A percentile compares a stretch with the other conserved stretches of the same genome.
Evolutionary conservation across 2,329 filamentous ascomycete genomes (phyloP).

Genomic region (Ophiostoma sp.): DNA sequence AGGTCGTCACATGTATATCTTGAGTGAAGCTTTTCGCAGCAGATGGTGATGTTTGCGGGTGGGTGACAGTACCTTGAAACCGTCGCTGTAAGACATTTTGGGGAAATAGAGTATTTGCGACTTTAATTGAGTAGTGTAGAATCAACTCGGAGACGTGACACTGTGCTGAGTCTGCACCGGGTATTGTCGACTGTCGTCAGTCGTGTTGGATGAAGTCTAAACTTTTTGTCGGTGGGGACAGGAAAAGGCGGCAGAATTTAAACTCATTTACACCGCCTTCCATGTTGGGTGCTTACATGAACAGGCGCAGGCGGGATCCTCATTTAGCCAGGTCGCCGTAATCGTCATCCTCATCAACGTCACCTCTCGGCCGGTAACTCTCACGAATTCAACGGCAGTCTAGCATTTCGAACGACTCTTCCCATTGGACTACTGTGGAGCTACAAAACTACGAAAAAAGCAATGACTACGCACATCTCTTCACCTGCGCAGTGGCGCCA

Average conservation of each 20-base stretch:
- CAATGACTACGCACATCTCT: conserved; percentile 52
- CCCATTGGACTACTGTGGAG: background rate
- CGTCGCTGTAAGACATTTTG: conserved; percentile 27
- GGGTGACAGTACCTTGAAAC: conserved; percentile 25
- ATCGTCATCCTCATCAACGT: background rate
- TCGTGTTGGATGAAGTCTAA: conserved; percentile 15
- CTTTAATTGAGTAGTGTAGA: background rate
- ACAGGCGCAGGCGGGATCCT: conserved; percentile 10
- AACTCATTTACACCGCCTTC: conserved; percentile 28
- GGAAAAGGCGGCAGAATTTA: conserved; percentile 29
- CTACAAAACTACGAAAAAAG: conserved; percentile 21
- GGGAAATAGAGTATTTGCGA: background rate
- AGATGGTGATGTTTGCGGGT: background rate
- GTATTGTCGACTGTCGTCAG: background rate
- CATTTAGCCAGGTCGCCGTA: conserved; percentile 11
- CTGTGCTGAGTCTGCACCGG: background rate
- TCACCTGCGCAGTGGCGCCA: conserved; percentile 67
- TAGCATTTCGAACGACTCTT: background rate
- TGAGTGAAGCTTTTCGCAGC: background rate
- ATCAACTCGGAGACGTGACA: background rate
- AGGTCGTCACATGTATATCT: background rate
- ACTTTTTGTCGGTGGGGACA: conserved; percentile 22
- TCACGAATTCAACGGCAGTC: background rate
- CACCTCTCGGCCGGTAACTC: too few relatives aligned
- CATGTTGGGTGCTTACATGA: conserved; percentile 8